These are phyloP conservation scores for Gossypium anomalum DNA, from an alignment of 345 rosid genomes.

Conservation along the genomic window DNA sequence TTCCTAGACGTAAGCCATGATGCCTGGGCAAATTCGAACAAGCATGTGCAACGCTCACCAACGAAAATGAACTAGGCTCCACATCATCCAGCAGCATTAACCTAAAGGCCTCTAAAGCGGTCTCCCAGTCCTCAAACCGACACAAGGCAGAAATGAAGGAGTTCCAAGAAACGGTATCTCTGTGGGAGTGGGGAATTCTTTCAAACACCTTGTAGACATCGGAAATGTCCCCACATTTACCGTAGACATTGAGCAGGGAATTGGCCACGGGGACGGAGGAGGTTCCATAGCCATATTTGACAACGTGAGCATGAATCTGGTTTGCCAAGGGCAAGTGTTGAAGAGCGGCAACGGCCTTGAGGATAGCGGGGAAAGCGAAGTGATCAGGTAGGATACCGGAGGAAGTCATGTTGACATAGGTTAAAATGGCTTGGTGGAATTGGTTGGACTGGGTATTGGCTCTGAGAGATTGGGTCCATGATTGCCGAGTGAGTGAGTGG, in stretches of 20 bases:
- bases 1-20: conserved; percentile 57
- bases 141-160: conserved; percentile 66
- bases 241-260: conserved; percentile 66
- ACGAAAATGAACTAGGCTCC: conserved; percentile 77
- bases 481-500: conserved; percentile 25
- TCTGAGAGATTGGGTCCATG: conserved; percentile 69
- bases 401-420: conserved; percentile 55
- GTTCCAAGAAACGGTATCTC: conserved; percentile 91
- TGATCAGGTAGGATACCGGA: conserved; percentile 54
- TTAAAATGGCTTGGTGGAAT: conserved; percentile 56
- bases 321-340: conserved; percentile 51
- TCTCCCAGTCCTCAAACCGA: conserved; percentile 60
- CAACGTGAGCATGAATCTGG: conserved; percentile 76
- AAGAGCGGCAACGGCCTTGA: conserved; percentile 59
- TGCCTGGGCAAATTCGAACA: conserved; percentile 51
- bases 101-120: conserved; percentile 57
- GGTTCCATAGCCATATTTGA: conserved; percentile 45
- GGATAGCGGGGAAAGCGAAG: conserved; percentile 69
- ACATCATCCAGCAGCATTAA: conserved; percentile 48
- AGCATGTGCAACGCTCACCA: conserved; percentile 71
- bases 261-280: conserved; percentile 56
- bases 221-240: conserved; percentile 53
- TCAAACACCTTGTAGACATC: conserved; percentile 66
- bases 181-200: conserved; percentile 44
- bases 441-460: conserved; percentile 48